phyloP scores from a whole-genome alignment of 495 filamentous ascomycete species.

The Penicillium cinerascens region DNA sequence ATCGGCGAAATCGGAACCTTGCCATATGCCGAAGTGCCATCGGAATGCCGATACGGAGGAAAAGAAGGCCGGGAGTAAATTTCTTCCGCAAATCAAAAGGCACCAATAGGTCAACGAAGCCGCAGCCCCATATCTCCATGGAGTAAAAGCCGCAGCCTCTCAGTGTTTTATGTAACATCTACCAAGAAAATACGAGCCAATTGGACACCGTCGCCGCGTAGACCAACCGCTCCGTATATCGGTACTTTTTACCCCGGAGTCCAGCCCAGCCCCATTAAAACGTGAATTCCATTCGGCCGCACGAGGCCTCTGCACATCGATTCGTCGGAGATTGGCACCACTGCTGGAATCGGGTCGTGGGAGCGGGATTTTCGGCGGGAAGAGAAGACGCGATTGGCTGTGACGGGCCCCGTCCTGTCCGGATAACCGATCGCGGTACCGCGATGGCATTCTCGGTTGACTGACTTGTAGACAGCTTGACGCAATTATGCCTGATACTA shows the following conservation, averaged over 20 bases:
- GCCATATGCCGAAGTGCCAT: constrained; percentile 4
- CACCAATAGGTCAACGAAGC: constrained; percentile 10
- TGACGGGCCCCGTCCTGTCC: background rate
- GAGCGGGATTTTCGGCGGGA: constrained; percentile 24
- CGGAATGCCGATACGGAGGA: constrained; percentile 27
- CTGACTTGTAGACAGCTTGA: background rate
- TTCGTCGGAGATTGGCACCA: constrained; percentile 5
- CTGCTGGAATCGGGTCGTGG: constrained; percentile 16
- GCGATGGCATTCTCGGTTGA: constrained; percentile 8
- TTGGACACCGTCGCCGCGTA: background rate
- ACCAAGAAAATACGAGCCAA: background rate
- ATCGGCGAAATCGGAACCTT: constrained; percentile 21
- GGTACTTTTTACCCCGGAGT: constrained; percentile 25
- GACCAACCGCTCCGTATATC: constrained; percentile 19
- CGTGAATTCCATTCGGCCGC: background rate
- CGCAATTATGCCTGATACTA: background rate
- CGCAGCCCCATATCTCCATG: background rate
- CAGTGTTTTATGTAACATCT: background rate
- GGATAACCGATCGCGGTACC: constrained; percentile 22
- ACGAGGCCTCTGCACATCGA: constrained; percentile 9
- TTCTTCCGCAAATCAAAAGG: constrained; percentile 16
- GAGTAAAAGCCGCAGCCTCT: background rate
- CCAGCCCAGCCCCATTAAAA: background rate
- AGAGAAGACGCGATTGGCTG: constrained; percentile 14
- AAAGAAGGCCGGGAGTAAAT: constrained; percentile 13